A percentile compares a stretch with the other conserved stretches of the same genome.
phyloP scores from a whole-genome alignment of 2,329 filamentous ascomycete species.

The Lecanosticta acicola region DNA sequence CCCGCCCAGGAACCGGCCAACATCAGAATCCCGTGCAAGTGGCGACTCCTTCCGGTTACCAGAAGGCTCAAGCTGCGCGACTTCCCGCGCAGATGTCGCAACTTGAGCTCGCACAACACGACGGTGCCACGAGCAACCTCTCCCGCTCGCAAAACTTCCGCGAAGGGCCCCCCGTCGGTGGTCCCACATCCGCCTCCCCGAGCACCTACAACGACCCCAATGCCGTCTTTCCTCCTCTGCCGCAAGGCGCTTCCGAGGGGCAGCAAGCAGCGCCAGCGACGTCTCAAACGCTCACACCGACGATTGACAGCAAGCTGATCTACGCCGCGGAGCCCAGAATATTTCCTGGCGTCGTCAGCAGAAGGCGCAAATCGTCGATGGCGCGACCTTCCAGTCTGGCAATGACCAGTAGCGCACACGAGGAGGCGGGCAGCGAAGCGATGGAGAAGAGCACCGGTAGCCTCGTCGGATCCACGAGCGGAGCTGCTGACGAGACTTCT shows the following conservation, averaged over 20 bases:
- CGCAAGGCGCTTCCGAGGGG: not conserved
- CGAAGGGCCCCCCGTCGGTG: not conserved
- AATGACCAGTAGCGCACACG: conserved; percentile 5
- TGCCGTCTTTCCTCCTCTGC: conserved; percentile 4
- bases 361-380: conserved; percentile 31
- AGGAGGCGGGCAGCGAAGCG: conserved; percentile 11
- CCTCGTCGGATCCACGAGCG: conserved; percentile 10
- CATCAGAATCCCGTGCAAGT: conserved; percentile 24
- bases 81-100: conserved; percentile 25
- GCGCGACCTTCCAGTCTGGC: conserved; percentile 4
- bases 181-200: conserved; percentile 10
- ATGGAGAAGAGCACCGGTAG: conserved; percentile 19
- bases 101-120: conserved; percentile 29
- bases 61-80: conserved; percentile 36
- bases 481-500: conserved; percentile 2
- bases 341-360: conserved; percentile 63
- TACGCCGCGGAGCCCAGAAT: conserved; percentile 60
- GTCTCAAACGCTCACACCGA: conserved; percentile 31
- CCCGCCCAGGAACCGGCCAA: conserved; percentile 7
- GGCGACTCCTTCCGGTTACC: conserved; percentile 26
- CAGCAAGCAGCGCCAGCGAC: not conserved
- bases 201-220: conserved; percentile 10
- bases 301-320: conserved; percentile 41
- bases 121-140: conserved; percentile 14
- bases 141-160: conserved; percentile 6